phyloP scores from a whole-genome alignment of 2,329 filamentous ascomycete species.

The Aphanoascus verrucosus region DNA sequence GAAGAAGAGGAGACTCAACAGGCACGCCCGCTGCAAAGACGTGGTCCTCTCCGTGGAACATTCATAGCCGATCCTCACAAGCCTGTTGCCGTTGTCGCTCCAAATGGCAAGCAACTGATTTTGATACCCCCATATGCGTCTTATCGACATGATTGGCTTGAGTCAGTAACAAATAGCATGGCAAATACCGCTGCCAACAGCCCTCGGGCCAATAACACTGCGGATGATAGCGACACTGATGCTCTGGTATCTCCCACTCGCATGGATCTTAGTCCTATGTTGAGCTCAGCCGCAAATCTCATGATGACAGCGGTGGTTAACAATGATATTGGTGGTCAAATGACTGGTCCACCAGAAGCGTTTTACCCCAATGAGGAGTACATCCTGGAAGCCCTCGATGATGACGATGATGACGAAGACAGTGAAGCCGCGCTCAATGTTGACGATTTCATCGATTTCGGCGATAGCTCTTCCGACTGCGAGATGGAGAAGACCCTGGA shows the following conservation, averaged over 20 bases:
- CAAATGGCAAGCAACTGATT: constrained; percentile 39
- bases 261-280: constrained; percentile 42
- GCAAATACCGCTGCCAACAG: constrained; percentile 36
- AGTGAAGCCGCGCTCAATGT: constrained; percentile 53
- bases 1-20: constrained; percentile 27
- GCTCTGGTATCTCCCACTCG: constrained; percentile 31
- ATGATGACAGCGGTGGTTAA: constrained; percentile 62
- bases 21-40: constrained; percentile 27
- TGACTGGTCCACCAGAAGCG: constrained; percentile 62
- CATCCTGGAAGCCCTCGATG: constrained; percentile 48
- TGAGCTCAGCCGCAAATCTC: constrained; percentile 59
- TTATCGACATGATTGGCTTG: constrained; percentile 38
- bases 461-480: constrained; percentile 48
- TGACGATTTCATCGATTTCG: constrained; percentile 63
- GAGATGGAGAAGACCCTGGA: constrained; percentile 35
- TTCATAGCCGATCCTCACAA: constrained; percentile 41
- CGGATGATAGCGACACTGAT: constrained; percentile 39
- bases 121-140: constrained; percentile 40
- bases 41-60: constrained; percentile 39
- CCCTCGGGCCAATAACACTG: constrained; percentile 30
- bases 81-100: constrained; percentile 39
- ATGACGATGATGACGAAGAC: constrained; percentile 54
- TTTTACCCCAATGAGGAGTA: constrained; percentile 55
- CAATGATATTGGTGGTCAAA: constrained; percentile 46
- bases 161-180: constrained; percentile 33